A percentile compares a stretch with the other conserved stretches of the same genome.
Evolutionary conservation across 208 protist genomes (phyloP).

Genomic region (Leptomonas pyrrhocoris): DNA sequence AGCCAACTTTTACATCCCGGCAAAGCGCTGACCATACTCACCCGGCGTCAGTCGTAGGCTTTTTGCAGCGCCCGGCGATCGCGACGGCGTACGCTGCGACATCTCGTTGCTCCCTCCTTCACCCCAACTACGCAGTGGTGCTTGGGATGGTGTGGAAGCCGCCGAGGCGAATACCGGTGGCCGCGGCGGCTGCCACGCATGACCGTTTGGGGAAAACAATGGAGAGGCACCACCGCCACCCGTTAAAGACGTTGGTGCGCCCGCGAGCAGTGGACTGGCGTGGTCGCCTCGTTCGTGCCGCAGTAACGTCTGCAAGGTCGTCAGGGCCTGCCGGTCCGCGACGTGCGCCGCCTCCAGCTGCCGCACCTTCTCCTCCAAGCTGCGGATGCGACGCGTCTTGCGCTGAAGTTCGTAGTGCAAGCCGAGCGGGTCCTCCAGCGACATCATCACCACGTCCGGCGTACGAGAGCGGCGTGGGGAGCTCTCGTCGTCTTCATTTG

Average conservation of each 20-base stretch:
- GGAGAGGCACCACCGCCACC: background rate
- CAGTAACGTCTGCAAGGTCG: constrained; percentile 34
- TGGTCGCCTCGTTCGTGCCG: constrained; percentile 39
- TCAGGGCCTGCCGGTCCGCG: constrained; percentile 37
- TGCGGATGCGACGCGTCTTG: constrained; percentile 37
- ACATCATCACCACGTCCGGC: constrained; percentile 26
- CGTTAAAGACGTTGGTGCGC: background rate
- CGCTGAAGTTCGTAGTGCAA: constrained; percentile 41
- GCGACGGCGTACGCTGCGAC: background rate
- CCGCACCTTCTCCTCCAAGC: constrained; percentile 40
- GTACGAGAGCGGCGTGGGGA: background rate
- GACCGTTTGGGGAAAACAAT: background rate
- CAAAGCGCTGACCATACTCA: constrained; percentile 40
- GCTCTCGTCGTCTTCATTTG: background rate
- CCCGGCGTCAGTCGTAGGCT: constrained; percentile 16
- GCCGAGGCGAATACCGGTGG: background rate
- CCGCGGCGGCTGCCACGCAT: constrained; percentile 1
- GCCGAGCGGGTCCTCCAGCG: constrained; percentile 38
- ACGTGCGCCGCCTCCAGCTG: constrained; percentile 32
- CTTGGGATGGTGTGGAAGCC: constrained; percentile 3
- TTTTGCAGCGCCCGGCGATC: background rate
- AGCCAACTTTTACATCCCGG: constrained; percentile 13
- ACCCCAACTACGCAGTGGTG: background rate
- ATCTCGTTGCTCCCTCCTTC: constrained; percentile 4
- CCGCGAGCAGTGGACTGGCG: background rate